phyloP scores from a whole-genome alignment of 1,284 basidiomycete species.

The Ganoderma lucidum region DNA sequence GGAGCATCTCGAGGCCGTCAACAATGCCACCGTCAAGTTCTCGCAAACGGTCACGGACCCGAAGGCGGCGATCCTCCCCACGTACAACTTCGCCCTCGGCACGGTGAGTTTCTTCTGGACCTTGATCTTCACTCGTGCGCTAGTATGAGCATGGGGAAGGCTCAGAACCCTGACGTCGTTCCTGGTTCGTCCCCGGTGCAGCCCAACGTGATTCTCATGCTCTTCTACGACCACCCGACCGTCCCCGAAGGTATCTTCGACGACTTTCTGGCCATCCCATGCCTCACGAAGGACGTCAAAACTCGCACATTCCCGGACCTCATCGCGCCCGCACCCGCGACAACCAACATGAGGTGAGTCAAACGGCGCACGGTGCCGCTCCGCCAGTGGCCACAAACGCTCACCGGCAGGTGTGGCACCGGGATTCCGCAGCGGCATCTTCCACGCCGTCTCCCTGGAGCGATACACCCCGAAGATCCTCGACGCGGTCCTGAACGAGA shows the following conservation, averaged over 20 bases:
- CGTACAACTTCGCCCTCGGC: conserved; percentile 57
- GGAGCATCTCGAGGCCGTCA: conserved; percentile 47
- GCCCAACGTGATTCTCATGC: conserved; percentile 37
- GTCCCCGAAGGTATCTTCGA: conserved; percentile 53
- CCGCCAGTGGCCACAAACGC: neutral
- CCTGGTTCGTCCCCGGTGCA: neutral
- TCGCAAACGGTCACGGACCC: conserved; percentile 56
- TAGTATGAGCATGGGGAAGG: neutral
- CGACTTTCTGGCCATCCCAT: conserved; percentile 46
- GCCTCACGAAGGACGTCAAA: conserved; percentile 39
- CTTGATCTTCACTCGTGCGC: neutral
- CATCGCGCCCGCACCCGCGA: conserved; percentile 13
- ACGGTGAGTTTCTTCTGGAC: conserved; percentile 40
- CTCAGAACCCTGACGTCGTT: neutral
- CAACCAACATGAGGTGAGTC: conserved; percentile 44
- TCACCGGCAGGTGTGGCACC: neutral
- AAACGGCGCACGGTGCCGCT: neutral
- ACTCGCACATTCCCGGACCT: conserved; percentile 47
- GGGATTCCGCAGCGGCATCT: conserved; percentile 47
- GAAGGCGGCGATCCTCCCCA: conserved; percentile 65
- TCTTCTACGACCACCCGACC: conserved; percentile 54
- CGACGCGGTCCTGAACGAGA: conserved; percentile 58
- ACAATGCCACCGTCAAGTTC: conserved; percentile 59
- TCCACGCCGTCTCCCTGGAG: conserved; percentile 57
- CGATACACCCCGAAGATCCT: conserved; percentile 51